A percentile compares a stretch with the other conserved stretches of the same genome.
These are phyloP conservation scores for Plantago coronopus DNA, from an alignment of 305 asterid genomes.

Conservation along the genomic window DNA sequence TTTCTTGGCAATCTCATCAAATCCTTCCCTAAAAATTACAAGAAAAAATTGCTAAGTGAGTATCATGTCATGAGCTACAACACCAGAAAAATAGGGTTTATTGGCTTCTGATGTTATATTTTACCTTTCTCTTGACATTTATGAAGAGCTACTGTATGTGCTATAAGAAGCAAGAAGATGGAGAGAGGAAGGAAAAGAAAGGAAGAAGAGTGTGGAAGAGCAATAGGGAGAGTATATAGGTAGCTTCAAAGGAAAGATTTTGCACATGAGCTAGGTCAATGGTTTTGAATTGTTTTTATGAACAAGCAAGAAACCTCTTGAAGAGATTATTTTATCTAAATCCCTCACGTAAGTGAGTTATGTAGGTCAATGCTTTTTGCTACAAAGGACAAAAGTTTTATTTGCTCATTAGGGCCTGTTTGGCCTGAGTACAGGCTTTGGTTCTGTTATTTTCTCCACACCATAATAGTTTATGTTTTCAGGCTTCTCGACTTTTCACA, in stretches of 20 bases:
- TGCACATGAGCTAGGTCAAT: conserved; percentile 31
- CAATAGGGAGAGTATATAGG: conserved; percentile 17
- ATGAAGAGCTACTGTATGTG: conserved; percentile 21
- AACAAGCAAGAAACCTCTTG: conserved; percentile 8
- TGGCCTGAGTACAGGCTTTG: neutral
- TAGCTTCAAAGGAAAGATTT: conserved; percentile 35
- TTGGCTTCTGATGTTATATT: neutral
- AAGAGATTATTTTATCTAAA: conserved; percentile 1
- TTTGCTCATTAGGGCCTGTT: conserved; percentile 7
- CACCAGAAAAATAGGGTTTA: conserved; percentile 15
- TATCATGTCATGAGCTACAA: neutral
- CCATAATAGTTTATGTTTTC: neutral
- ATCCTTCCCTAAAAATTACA: conserved; percentile 45
- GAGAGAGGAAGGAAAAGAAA: conserved; percentile 19
- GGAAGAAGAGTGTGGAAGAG: conserved; percentile 23
- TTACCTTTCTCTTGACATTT: conserved; percentile 73
- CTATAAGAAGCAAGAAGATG: conserved; percentile 7
- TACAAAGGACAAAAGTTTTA: conserved; percentile 5
- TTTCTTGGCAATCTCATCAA: conserved; percentile 60
- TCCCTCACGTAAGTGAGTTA: neutral
- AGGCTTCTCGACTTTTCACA: neutral
- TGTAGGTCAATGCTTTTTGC: conserved; percentile 8
- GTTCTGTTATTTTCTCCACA: neutral
- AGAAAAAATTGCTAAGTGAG: neutral
- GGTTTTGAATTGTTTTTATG: conserved; percentile 11